Conservation (phyloP, 2,329 filamentous ascomycete species). For the Ceratocystis albifundus region DNA sequence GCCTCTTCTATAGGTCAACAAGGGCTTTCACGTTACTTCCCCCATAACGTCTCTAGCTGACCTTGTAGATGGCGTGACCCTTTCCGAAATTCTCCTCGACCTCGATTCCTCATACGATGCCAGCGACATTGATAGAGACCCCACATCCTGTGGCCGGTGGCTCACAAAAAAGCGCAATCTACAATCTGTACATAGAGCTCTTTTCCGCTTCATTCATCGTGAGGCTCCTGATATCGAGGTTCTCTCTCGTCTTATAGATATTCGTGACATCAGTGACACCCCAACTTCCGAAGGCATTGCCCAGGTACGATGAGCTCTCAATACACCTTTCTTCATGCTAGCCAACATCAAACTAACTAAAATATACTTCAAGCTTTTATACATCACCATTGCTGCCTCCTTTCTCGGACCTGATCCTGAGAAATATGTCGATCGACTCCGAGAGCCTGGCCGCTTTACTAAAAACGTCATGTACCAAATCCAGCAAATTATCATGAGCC, state of each 20-base stretch:
- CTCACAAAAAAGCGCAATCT: constrained; percentile 42
- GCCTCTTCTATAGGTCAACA: constrained; percentile 28
- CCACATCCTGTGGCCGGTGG: constrained; percentile 34
- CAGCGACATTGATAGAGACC: constrained; percentile 40
- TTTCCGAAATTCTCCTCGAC: constrained; percentile 46
- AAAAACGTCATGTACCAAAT: constrained; percentile 36
- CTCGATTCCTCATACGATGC: constrained; percentile 47
- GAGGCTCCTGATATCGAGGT: constrained; percentile 42
- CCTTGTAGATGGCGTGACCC: constrained; percentile 42
- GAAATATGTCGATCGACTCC: constrained; percentile 41
- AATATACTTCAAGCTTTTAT: constrained; percentile 39
- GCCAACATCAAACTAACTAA: constrained; percentile 10
- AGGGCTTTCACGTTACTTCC: constrained; percentile 36
- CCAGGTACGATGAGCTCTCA: constrained; percentile 34
- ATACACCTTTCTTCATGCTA: neutral
- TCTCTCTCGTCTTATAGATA: constrained; percentile 43
- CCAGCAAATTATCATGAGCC: constrained; percentile 37
- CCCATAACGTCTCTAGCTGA: constrained; percentile 41
- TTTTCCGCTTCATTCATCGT: constrained; percentile 45
- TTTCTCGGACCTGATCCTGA: constrained; percentile 47
- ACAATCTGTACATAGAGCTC: constrained; percentile 43
- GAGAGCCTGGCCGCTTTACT: constrained; percentile 31
- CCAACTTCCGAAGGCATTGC: constrained; percentile 44
- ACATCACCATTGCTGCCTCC: constrained; percentile 50
- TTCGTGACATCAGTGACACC: constrained; percentile 47